Base-by-base conservation (phyloP, 495 filamentous ascomycete genomes). In the Penicillium paxilli region DNA sequence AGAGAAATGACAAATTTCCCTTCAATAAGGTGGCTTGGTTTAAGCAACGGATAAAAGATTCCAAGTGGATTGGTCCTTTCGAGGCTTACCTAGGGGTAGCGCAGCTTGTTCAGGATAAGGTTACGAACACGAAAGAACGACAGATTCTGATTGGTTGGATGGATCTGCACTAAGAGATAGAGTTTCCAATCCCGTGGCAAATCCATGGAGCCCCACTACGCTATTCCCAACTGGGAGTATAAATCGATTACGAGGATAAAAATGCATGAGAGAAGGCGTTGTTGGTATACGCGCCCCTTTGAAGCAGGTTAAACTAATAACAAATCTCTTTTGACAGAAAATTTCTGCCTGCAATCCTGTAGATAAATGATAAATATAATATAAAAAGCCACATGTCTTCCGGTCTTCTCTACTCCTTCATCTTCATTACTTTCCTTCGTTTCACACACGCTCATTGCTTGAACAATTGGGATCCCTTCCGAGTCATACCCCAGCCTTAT, bases 161-260 rank as follows among this genome's bases (percentile, higher is more conserved):
- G 40, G 40, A 11, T 3, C 19, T 10, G 9, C 11, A 22, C 9
- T 20, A 11, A 21, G 11, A 21, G 17, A 22, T 42, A 22, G 19
- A 23, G 20, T 42, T 28, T 21, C 40, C 23, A 21, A 23, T 9
- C 1, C 20, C 23, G 26, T 23, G 41, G 41, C 41, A 8, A 35
- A 47, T 25, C 12, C 47, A 46, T 32, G 47, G 41, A 11, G 22
- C 37, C 19, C 53, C 47, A 54, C 14, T 20, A 3, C 4, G n/a
- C 11, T 17, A 26, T 55, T 40, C 51, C 48, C 12, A 47, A 4
- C 44, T 26, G 7, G 30, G 55, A 49, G 24, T 9, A 20, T 10
- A 24, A 24, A 49, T 49, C 51, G 55, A 59, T 14, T 62, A 62
- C 55, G 55, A 49, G 17, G 10, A 22, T 35, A 30, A 54, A n/a